Conservation (phyloP, 2,329 filamentous ascomycete genomes). For the Triangularia setosa region DNA sequence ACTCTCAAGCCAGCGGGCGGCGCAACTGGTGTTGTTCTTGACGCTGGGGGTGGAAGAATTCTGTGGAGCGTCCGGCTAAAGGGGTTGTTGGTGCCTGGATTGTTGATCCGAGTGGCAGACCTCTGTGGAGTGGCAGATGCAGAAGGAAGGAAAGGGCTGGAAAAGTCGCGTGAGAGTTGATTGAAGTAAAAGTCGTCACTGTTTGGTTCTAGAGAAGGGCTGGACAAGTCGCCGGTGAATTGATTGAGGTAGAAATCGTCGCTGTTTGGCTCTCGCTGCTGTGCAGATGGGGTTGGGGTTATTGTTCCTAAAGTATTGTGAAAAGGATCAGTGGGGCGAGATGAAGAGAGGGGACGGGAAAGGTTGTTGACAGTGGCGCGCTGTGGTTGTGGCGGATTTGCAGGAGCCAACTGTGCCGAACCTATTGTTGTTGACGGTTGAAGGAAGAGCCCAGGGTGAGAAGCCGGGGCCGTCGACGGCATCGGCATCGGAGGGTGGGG, state of each 20-base stretch:
- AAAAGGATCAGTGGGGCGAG: neutral
- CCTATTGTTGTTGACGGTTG: neutral
- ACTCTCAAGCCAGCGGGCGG: neutral
- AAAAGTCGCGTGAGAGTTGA: slow-evolving; percentile 15
- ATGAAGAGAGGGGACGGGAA: neutral
- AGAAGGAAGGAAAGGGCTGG: slow-evolving; percentile 14
- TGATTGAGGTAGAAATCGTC: slow-evolving; percentile 18
- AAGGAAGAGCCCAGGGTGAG: slow-evolving; percentile 8
- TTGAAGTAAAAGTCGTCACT: slow-evolving; percentile 19
- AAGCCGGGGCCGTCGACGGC: neutral
- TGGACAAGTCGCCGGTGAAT: slow-evolving; percentile 15
- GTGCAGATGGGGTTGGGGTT: neutral
- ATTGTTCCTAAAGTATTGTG: neutral
- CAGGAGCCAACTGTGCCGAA: neutral
- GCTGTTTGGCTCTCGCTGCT: slow-evolving; percentile 13
- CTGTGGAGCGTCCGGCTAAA: neutral
- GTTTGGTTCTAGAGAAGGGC: slow-evolving; percentile 15
- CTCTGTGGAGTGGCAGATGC: neutral
- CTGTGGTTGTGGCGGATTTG: slow-evolving; percentile 1
- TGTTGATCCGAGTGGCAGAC: neutral
- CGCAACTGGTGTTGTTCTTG: neutral
- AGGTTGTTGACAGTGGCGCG: neutral
- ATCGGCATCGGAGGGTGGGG: slow-evolving; percentile 6
- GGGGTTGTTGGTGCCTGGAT: neutral
- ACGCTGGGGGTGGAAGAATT: neutral